These are phyloP conservation scores for Coprinopsis marcescibilis DNA, from an alignment of 768 basidiomycete species.

Conservation along the genomic window DNA sequence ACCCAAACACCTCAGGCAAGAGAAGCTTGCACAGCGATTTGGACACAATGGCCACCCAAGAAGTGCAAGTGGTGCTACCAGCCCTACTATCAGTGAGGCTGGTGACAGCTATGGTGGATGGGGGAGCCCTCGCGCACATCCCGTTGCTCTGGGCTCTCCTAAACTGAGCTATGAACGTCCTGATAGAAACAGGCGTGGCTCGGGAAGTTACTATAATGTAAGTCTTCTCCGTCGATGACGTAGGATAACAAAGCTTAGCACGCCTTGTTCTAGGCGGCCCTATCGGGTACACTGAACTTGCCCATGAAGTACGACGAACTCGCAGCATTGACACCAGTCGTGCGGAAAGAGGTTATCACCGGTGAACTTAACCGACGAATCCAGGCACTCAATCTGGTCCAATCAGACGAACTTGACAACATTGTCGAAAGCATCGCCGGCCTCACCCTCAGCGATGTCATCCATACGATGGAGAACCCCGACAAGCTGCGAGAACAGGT, in stretches of 20 bases:
- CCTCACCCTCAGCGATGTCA: constrained; percentile 70
- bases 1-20: constrained; percentile 86
- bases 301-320: constrained; percentile 89
- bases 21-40: constrained; percentile 82
- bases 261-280: constrained; percentile 54
- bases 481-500: constrained; percentile 63
- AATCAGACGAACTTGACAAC: constrained; percentile 48
- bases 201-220: constrained; percentile 85
- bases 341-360: constrained; percentile 78
- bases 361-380: constrained; percentile 78
- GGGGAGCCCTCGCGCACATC: constrained; percentile 62
- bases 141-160: constrained; percentile 42
- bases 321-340: constrained; percentile 76
- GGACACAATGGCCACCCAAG: constrained; percentile 76
- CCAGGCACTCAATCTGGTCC: constrained; percentile 48
- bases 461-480: constrained; percentile 70
- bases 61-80: constrained; percentile 77
- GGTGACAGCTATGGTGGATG: constrained; percentile 73
- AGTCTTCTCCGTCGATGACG: constrained; percentile 16
- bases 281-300: constrained; percentile 71
- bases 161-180: constrained; percentile 48
- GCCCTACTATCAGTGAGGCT: constrained; percentile 76
- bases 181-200: constrained; percentile 69
- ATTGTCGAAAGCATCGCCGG: constrained; percentile 70
- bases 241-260: constrained; percentile 9